Evolutionary conservation across 306 rosid genomes (phyloP).

Genomic region (Potentilla sterilis): DNA sequence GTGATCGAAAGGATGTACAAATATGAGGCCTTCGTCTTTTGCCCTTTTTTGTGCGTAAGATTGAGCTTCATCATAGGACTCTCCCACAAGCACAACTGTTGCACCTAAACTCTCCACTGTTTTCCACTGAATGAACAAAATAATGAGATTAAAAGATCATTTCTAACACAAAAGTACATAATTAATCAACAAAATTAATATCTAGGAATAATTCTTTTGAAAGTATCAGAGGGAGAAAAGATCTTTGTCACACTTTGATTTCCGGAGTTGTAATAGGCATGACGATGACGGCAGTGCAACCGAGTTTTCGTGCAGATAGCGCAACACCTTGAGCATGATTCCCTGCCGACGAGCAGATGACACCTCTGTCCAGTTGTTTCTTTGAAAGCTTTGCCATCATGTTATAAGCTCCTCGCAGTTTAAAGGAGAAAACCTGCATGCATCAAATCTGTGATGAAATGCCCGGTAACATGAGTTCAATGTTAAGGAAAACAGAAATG

Average conservation of each 20-base stretch:
- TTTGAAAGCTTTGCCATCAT: conserved; percentile 84
- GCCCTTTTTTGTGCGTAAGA: conserved; percentile 69
- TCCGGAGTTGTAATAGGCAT: conserved; percentile 95
- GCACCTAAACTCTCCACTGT: conserved; percentile 81
- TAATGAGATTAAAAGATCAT: not conserved
- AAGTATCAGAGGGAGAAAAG: conserved; percentile 1
- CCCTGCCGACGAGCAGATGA: conserved; percentile 95
- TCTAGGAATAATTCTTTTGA: not conserved
- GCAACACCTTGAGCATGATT: conserved; percentile 99
- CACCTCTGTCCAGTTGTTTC: conserved; percentile 68
- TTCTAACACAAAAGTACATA: not conserved
- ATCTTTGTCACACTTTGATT: conserved; percentile 64
- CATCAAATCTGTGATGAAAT: too few relatives aligned
- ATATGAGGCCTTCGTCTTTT: conserved; percentile 62
- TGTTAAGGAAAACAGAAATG: too few relatives aligned
- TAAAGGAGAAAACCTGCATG: conserved; percentile 79
- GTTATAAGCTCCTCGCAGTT: conserved; percentile 93
- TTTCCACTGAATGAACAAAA: conserved; percentile 54
- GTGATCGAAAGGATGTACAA: conserved; percentile 87
- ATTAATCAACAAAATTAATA: not conserved
- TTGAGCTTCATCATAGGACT: conserved; percentile 91
- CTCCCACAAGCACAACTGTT: conserved; percentile 77
- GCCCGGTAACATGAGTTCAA: too few relatives aligned
- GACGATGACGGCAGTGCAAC: conserved; percentile 71
- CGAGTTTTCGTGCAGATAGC: conserved; percentile 65